A percentile compares a stretch with the other conserved stretches of the same genome.
Conservation (phyloP, 202 grass and related monocot genomes). For the Panicum virgatum region DNA sequence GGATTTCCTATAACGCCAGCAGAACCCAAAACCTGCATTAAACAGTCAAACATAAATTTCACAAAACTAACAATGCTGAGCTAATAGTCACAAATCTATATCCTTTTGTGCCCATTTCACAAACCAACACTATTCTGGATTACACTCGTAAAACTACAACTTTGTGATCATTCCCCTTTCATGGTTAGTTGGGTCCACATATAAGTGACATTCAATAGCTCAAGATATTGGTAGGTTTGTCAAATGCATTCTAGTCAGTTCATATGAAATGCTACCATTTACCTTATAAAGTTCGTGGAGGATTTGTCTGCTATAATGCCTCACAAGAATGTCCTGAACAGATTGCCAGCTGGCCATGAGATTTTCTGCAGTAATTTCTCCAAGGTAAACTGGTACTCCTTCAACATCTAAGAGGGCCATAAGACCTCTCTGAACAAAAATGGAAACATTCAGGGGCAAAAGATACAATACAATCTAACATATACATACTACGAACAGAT, state of each 20-base stretch:
- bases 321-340: slow-evolving; percentile 83
- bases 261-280: slow-evolving; percentile 39
- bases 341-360: slow-evolving; percentile 97
- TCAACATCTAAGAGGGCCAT: slow-evolving; percentile 99
- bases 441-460: slow-evolving; percentile 22
- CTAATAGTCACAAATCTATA: too few species aligned
- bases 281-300: slow-evolving; percentile 99
- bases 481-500: slow-evolving; percentile 12
- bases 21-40: slow-evolving; percentile 84
- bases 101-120: too few species aligned
- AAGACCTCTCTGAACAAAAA: slow-evolving; percentile 85
- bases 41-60: slow-evolving; percentile 36
- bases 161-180: too few species aligned
- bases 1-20: slow-evolving; percentile 98
- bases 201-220: not conserved
- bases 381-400: slow-evolving; percentile 85
- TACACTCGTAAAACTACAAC: too few species aligned
- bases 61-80: too few species aligned
- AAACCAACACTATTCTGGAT: too few species aligned
- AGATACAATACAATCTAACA: not conserved
- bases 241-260: not conserved
- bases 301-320: slow-evolving; percentile 91
- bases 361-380: slow-evolving; percentile 80
- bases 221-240: slow-evolving; percentile 6
- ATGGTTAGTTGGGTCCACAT: too few species aligned